A percentile compares a stretch with the other conserved stretches of the same genome.
Evolutionary conservation across 164 flowering plant species (phyloP).

Genomic region (Annona squamosa): DNA sequence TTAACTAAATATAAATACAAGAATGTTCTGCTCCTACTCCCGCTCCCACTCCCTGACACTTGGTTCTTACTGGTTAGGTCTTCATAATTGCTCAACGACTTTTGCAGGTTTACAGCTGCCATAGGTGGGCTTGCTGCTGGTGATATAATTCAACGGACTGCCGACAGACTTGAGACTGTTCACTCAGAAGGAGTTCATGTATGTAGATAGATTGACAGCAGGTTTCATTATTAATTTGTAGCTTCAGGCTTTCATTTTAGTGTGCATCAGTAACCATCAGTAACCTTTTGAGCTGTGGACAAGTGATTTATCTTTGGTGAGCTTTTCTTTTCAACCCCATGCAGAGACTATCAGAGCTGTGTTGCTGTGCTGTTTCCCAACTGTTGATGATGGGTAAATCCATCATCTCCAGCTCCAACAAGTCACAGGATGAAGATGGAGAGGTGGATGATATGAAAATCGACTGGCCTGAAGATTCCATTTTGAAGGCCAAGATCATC

Average conservation of each 20-base stretch:
- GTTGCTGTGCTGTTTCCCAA: slow-evolving; percentile 78
- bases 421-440: slow-evolving; percentile 41
- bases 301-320: neutral
- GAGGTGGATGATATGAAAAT: slow-evolving; percentile 39
- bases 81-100: neutral
- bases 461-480: slow-evolving; percentile 90
- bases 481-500: slow-evolving; percentile 75
- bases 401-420: slow-evolving; percentile 56
- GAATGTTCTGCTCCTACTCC: neutral
- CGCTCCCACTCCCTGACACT: neutral
- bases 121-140: slow-evolving; percentile 57
- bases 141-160: slow-evolving; percentile 78
- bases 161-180: slow-evolving; percentile 73
- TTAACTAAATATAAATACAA: neutral
- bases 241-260: neutral
- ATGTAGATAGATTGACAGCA: slow-evolving; percentile 10
- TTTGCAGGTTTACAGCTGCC: slow-evolving; percentile 68
- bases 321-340: slow-evolving; percentile 4
- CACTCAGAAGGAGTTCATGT: slow-evolving; percentile 98
- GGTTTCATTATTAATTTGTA: neutral
- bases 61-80: slow-evolving; percentile 12
- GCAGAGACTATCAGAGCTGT: slow-evolving; percentile 93
- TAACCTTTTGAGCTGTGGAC: neutral
- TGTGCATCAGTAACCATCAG: neutral
- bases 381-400: slow-evolving; percentile 81